Base-by-base conservation (phyloP, 768 basidiomycete genomes). In the Leccinum imitatum region DNA sequence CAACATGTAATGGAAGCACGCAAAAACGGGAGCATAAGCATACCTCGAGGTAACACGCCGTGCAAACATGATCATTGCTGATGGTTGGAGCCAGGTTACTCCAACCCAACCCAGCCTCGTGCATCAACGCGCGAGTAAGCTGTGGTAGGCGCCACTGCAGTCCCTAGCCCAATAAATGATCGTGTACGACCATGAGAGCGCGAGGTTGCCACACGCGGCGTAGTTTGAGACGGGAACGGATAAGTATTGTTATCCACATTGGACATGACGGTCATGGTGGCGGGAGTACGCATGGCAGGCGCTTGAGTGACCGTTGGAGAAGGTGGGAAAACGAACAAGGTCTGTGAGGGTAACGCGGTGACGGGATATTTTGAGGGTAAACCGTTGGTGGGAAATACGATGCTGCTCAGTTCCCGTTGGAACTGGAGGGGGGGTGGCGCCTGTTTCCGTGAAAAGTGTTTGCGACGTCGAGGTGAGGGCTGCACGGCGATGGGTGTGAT, bases 281-380 rank as follows among this genome's bases (percentile, higher is more conserved):
- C 89, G 27, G 92, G 90, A 54, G 88, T 91, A 41, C 75, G 73
- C 55, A 81, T 82, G 50, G 84, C 78, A 67, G 79, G 80, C 69
- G 66, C 30, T 31, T 63, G 62, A 77, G 66, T 51, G 80, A 84
- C 52, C 7, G 72, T 80, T 73, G 84, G 90, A 5, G 91, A 93
- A 33, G 91, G 90, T 1, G 91, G 91, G 69, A 93, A 93, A 39
- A 93, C 87, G 65, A 93, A 93, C 50, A 93, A 79, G 0, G 91
- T 93, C 70, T 93, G 92, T 2, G 91, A 90, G 33, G 89, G 88
- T 35, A 87, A 82, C 56, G 67, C 69, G 25, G 73, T 63, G 31
- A 69, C 63, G n/a, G 66, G 59, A 56, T 68, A 68, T 55, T 69
- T 72, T 21, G 56, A 59, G 59, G 60, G 56, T 50, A 57, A 58